Percentiles rank a stretch among this genome's conserved stretches.
These are phyloP conservation scores for Xylaria flabelliformis DNA, from an alignment of 495 filamentous ascomycete genomes.

Conservation along the genomic window DNA sequence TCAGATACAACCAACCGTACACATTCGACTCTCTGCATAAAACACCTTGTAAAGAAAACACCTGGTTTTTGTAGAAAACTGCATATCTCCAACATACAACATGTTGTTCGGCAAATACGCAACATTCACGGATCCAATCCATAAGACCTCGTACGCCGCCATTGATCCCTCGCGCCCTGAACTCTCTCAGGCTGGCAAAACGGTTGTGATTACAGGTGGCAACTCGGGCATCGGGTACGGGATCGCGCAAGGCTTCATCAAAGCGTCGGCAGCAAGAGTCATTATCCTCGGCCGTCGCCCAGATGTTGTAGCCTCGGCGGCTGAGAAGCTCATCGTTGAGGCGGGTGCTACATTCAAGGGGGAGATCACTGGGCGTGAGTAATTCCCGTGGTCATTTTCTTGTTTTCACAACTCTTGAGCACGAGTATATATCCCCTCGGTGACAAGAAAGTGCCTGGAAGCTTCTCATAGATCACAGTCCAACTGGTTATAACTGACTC, in stretches of 20 bases:
- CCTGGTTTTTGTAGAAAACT: neutral
- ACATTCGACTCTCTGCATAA: neutral
- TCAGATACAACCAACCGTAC: neutral
- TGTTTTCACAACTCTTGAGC: neutral
- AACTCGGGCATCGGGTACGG: conserved; percentile 42
- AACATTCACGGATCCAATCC: conserved; percentile 35
- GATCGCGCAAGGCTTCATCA: conserved; percentile 43
- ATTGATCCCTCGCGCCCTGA: conserved; percentile 51
- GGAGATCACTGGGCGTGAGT: conserved; percentile 27
- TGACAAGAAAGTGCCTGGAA: neutral
- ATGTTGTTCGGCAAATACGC: conserved; percentile 21
- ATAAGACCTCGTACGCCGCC: conserved; percentile 45
- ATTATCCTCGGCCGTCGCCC: conserved; percentile 42
- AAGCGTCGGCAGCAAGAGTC: conserved; percentile 35
- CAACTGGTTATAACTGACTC: neutral
- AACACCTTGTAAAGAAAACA: neutral
- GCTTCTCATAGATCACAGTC: neutral
- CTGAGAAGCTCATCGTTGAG: conserved; percentile 22
- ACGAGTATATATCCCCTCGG: no score
- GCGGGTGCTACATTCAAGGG: conserved; percentile 8
- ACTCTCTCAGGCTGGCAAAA: conserved; percentile 54
- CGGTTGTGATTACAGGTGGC: conserved; percentile 57
- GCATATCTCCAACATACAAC: neutral
- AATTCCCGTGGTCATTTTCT: neutral
- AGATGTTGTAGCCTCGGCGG: conserved; percentile 25